Evolutionary conservation across 495 filamentous ascomycete genomes (phyloP).

Genomic region (Neurospora terricola): DNA sequence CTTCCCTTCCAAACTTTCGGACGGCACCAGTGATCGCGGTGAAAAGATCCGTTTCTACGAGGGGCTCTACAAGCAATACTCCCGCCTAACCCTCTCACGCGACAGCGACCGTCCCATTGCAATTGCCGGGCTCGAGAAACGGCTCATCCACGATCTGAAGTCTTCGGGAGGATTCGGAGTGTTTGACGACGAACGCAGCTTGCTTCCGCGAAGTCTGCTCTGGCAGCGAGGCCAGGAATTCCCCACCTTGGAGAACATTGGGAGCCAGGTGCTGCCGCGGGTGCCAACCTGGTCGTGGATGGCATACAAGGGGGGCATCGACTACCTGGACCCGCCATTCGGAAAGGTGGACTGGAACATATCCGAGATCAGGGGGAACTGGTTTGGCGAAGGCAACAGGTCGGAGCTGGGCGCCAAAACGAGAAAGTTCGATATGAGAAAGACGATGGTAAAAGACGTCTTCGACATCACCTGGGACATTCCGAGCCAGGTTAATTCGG

Average conservation of each 20-base stretch:
- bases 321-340: conserved; percentile 12
- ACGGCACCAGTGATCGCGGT: neutral
- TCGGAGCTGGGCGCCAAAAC: neutral
- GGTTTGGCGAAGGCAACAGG: neutral
- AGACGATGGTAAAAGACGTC: too few species aligned
- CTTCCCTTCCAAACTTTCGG: conserved; percentile 20
- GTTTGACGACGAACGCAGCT: conserved; percentile 7
- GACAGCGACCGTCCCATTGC: conserved; percentile 20
- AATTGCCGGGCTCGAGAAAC: conserved; percentile 22
- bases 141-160: conserved; percentile 12
- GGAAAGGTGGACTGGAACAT: conserved; percentile 11
- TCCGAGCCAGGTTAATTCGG: neutral
- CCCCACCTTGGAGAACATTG: neutral
- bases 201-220: conserved; percentile 14
- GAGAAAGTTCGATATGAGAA: neutral
- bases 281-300: conserved; percentile 22
- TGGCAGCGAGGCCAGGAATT: conserved; percentile 7
- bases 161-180: conserved; percentile 16
- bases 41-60: conserved; percentile 21
- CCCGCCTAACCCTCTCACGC: conserved; percentile 14
- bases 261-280: neutral
- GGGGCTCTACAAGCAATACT: conserved; percentile 22
- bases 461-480: neutral
- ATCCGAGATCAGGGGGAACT: neutral
- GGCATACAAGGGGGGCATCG: conserved; percentile 17